These are phyloP conservation scores for Aspergillus brunneoviolaceus DNA, from an alignment of 2,329 filamentous ascomycete species.

Conservation along the genomic window DNA sequence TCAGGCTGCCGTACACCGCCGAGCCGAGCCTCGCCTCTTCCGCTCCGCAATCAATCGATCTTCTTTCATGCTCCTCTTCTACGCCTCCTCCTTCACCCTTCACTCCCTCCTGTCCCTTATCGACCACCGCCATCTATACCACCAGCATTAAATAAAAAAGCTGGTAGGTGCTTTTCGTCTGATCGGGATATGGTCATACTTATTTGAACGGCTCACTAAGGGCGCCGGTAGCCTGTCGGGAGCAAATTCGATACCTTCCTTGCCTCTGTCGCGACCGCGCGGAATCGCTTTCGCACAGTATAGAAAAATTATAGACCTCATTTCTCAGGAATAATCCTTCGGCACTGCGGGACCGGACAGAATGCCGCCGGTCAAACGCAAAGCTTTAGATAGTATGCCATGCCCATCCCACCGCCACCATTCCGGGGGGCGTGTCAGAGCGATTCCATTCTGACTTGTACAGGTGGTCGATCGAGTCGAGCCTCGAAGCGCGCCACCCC, in stretches of 20 bases:
- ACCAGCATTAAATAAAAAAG: not conserved
- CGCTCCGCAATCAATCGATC: not conserved
- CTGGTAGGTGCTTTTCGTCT: not conserved
- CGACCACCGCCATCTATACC: not conserved
- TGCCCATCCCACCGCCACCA: slow-evolving; percentile 16
- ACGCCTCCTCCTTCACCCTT: not conserved
- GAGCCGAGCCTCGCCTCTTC: not conserved
- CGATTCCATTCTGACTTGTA: slow-evolving; percentile 33
- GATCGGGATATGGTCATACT: not conserved
- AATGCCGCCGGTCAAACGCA: slow-evolving; percentile 69
- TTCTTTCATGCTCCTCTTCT: slow-evolving; percentile 2
- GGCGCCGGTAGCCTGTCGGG: slow-evolving; percentile 7
- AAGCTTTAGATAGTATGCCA: slow-evolving; percentile 57
- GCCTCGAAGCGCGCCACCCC: slow-evolving; percentile 50
- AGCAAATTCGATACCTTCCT: slow-evolving; percentile 2
- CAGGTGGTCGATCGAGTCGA: slow-evolving; percentile 47
- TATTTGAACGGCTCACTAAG: not conserved
- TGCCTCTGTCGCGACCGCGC: not conserved
- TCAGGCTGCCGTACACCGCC: slow-evolving; percentile 22
- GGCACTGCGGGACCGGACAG: slow-evolving; percentile 7
- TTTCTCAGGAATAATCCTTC: not conserved
- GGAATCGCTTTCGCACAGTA: not conserved
- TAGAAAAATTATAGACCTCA: slow-evolving; percentile 21
- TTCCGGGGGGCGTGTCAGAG: slow-evolving; percentile 12
- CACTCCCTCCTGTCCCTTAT: not conserved